phyloP scores from a whole-genome alignment of 2,329 filamentous ascomycete species.

The Mollisiaceae sp. region DNA sequence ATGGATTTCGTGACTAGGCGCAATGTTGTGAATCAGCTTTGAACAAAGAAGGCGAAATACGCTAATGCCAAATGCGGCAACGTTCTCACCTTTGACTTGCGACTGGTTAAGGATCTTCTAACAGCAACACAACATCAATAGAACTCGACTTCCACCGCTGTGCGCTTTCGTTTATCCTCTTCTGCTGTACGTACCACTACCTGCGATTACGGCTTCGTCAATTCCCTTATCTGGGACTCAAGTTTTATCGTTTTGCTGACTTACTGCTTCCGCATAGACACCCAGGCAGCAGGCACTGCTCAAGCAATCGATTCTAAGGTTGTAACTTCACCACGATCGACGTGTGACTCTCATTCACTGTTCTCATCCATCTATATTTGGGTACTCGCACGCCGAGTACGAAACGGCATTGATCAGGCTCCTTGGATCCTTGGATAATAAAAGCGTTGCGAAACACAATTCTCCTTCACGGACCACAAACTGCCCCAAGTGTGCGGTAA shows the following conservation, averaged over 20 bases:
- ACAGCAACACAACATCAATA: slow-evolving; percentile 4
- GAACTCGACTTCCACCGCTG: slow-evolving; percentile 22
- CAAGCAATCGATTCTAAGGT: neutral
- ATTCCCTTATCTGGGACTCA: slow-evolving; percentile 1
- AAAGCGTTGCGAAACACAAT: slow-evolving; percentile 46
- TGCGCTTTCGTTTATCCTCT: slow-evolving; percentile 24
- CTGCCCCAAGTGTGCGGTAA: slow-evolving; percentile 35
- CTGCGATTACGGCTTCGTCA: neutral
- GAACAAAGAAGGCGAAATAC: slow-evolving; percentile 2
- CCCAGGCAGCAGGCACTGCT: slow-evolving; percentile 28
- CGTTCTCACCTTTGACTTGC: neutral
- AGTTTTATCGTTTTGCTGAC: neutral
- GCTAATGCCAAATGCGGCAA: slow-evolving; percentile 5
- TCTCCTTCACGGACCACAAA: slow-evolving; percentile 45
- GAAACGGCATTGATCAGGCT: slow-evolving; percentile 31
- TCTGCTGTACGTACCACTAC: slow-evolving; percentile 27
- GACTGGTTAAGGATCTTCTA: slow-evolving; percentile 1
- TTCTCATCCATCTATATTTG: slow-evolving; percentile 34
- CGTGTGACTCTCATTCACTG: slow-evolving; percentile 38
- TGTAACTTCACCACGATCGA: slow-evolving; percentile 28
- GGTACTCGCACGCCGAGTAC: slow-evolving; percentile 23
- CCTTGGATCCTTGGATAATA: slow-evolving; percentile 26
- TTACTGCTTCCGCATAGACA: neutral
- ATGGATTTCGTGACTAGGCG: too few species aligned
- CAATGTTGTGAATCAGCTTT: neutral